Conservation (phyloP, 352 stramenopile species). For the Phytophthora lateralis region DNA sequence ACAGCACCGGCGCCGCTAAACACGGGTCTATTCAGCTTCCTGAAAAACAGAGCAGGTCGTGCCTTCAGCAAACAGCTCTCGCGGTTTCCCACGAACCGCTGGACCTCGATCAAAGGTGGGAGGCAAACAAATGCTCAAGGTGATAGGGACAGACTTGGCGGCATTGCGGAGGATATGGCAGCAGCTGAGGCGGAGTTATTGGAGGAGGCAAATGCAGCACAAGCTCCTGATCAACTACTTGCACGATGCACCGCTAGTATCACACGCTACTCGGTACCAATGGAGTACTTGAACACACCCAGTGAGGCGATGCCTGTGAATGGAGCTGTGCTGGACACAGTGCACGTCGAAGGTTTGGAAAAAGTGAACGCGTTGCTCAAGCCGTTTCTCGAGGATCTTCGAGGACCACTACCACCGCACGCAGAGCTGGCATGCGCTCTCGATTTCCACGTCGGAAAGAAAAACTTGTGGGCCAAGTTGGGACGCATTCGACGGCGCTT, state of each 20-base stretch:
- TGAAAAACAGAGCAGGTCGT: constrained; percentile 71
- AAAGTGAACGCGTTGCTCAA: constrained; percentile 54
- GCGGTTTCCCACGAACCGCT: constrained; percentile 38
- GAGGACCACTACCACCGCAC: constrained; percentile 33
- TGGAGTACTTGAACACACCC: constrained; percentile 55
- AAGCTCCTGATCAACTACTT: constrained; percentile 56
- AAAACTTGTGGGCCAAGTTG: constrained; percentile 59
- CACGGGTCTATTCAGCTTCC: constrained; percentile 74
- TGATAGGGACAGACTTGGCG: constrained; percentile 28
- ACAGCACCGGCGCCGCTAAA: constrained; percentile 43
- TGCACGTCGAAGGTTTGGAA: constrained; percentile 58
- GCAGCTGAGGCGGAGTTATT: constrained; percentile 37
- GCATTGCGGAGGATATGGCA: constrained; percentile 55
- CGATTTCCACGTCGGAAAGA: constrained; percentile 63
- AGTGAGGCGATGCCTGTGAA: constrained; percentile 70
- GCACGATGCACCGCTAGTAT: constrained; percentile 54
- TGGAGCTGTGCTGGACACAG: constrained; percentile 37
- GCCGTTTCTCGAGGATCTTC: constrained; percentile 61
- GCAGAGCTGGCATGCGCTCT: constrained; percentile 53
- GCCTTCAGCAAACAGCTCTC: constrained; percentile 77
- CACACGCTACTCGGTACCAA: constrained; percentile 54
- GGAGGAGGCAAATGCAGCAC: constrained; percentile 18
- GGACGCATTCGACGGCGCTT: constrained; percentile 54
- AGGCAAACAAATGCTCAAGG: constrained; percentile 13
- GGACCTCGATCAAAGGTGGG: constrained; percentile 20